Percentiles rank a stretch among this genome's conserved stretches.
Conservation (phyloP, 75 land plant species). For the Pinus albicaulis region DNA sequence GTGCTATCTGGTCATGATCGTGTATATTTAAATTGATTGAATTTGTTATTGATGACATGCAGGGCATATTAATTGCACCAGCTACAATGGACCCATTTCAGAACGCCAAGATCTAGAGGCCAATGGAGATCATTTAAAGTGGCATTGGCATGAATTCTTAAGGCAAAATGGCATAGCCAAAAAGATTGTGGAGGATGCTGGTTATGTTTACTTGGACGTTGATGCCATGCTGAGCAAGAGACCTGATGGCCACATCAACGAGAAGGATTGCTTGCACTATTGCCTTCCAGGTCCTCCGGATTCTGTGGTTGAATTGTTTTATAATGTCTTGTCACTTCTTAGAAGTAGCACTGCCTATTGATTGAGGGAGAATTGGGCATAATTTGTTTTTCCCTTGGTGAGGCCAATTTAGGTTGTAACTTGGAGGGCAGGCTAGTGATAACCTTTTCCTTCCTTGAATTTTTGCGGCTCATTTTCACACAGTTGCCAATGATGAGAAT, state of each 20-base stretch:
- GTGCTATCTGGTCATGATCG: too few relatives aligned
- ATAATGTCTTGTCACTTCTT: slow-evolving; percentile 12
- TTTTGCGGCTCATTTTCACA: too few relatives aligned
- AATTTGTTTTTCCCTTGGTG: too few relatives aligned
- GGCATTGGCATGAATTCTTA: slow-evolving; percentile 1
- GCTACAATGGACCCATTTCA: slow-evolving; percentile 11
- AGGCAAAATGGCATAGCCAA: slow-evolving; percentile 13
- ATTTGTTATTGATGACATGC: too few relatives aligned
- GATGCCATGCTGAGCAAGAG: slow-evolving; percentile 10
- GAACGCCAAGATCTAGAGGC: background rate
- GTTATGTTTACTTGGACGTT: slow-evolving; percentile 5
- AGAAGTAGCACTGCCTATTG: too few relatives aligned
- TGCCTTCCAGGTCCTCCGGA: slow-evolving; percentile 15
- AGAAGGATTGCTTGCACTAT: slow-evolving; percentile 11
- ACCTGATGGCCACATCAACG: slow-evolving; percentile 10
- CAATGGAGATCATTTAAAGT: background rate
- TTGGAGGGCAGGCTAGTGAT: too few relatives aligned
- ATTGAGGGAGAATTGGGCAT: too few relatives aligned
- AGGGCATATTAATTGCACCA: slow-evolving; percentile 4
- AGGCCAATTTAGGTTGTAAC: too few relatives aligned
- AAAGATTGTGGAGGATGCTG: slow-evolving; percentile 9
- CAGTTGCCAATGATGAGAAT: too few relatives aligned
- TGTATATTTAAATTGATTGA: too few relatives aligned
- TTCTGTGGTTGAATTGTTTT: slow-evolving; percentile 3
- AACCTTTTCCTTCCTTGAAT: too few relatives aligned